These are phyloP conservation scores for Melastoma malabathricum DNA, from an alignment of 345 rosid genomes.

Conservation along the genomic window DNA sequence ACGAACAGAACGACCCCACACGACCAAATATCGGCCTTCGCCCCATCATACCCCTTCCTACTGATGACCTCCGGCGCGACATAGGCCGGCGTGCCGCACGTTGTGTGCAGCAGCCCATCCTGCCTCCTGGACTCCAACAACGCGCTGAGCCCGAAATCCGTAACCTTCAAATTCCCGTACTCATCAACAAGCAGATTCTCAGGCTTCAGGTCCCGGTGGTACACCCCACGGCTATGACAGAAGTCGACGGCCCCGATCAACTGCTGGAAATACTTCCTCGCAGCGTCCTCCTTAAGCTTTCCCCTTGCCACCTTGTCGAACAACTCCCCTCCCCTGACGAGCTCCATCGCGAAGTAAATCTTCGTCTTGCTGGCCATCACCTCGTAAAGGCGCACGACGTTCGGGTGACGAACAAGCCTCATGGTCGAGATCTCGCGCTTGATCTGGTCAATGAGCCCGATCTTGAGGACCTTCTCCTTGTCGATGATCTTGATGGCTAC, in stretches of 20 bases:
- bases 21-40: constrained; percentile 81
- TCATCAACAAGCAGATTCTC: constrained; percentile 79
- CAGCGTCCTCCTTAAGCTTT: constrained; percentile 52
- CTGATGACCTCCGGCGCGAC: constrained; percentile 74
- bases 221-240: constrained; percentile 80
- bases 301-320: constrained; percentile 62
- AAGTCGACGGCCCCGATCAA: constrained; percentile 59
- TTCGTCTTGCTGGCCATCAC: constrained; percentile 79
- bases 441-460: constrained; percentile 67
- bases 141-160: constrained; percentile 74
- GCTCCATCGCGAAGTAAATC: constrained; percentile 77
- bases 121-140: constrained; percentile 36
- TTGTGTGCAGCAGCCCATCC: constrained; percentile 76
- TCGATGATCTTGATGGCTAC: constrained; percentile 70
- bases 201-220: constrained; percentile 79
- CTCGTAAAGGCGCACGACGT: constrained; percentile 63
- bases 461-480: constrained; percentile 45
- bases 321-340: constrained; percentile 68
- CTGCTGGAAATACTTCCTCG: constrained; percentile 67
- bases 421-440: constrained; percentile 78
- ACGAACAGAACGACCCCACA: constrained; percentile 70
- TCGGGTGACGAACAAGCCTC: constrained; percentile 68
- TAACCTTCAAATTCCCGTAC: constrained; percentile 48
- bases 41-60: constrained; percentile 73
- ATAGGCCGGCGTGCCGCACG: constrained; percentile 90